Base-by-base conservation (phyloP, 169 alveolate species). In the Plasmodium coatneyi region DNA sequence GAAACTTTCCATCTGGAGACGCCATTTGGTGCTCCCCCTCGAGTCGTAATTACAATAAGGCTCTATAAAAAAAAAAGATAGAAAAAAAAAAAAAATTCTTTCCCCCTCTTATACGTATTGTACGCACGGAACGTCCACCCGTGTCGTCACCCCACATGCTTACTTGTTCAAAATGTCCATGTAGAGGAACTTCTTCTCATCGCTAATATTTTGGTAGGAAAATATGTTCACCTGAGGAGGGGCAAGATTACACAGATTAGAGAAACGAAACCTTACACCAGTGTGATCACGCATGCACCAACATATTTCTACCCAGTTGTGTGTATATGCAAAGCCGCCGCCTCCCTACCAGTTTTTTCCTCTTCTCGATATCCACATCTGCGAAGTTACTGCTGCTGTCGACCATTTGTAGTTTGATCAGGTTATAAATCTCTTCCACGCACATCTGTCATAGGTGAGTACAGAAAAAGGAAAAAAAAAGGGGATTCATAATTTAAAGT, bases 121-220 rank as follows among this genome's bases (percentile, higher is more conserved):
- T 14, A 0, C 22, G 7, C 60, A 12, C 3, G 60, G 60, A 14
- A 49, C 60, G 3, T 14, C 19, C 60, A 5, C 60, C 60, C 1
- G 7, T 12, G 60, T 12, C 22, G 5, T 14, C 19, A 12, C 12
- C 22, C 66, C 74, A 5, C 76, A 41, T 25, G 14, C 52, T 10
- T 78, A 87, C 93, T 87, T 87, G 71, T 87, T 87, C 52, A 87
- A 52, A 78, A 79, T 74, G 32, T 87, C 93, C 89, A 87, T 19
- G 39, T 78, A 87, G 46, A 87, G 87, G 32, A 78, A 60, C 52
- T 87, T 87, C 71, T 87, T 87, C 54, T 87, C 93, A 39, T 87
- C 93, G 72, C 87, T 60, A 87, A 87, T 87, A 46, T 87, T 79
- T 78, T 87, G 93, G 46, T 87, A 87, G 39, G 93, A 87, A 60